These are phyloP conservation scores for Hemerocallis citrina DNA, from an alignment of 106 monocot species.

Conservation along the genomic window DNA sequence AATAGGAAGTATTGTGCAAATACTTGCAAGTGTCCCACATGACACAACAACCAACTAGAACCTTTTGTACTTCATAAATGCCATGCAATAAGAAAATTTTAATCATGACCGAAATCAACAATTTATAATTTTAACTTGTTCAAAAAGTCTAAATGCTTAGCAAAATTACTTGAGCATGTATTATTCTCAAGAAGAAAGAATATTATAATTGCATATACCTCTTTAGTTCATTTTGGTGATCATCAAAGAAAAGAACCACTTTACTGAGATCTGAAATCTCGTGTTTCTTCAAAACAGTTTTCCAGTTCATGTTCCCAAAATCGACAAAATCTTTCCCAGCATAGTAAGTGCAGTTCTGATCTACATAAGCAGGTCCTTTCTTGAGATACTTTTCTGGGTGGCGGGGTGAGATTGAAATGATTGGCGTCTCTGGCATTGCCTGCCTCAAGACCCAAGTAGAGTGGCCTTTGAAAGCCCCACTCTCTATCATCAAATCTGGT, in stretches of 20 bases:
- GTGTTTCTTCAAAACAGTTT: conserved; percentile 59
- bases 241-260: conserved; percentile 89
- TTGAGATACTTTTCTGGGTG: conserved; percentile 88
- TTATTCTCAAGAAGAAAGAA: neutral
- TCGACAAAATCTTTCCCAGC: conserved; percentile 93
- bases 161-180: neutral
- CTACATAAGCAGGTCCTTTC: conserved; percentile 95
- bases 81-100: too few species aligned
- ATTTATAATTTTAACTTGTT: too few species aligned
- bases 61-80: too few species aligned
- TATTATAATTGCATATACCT: conserved; percentile 29
- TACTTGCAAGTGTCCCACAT: too few species aligned
- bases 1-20: too few species aligned
- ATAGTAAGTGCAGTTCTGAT: conserved; percentile 89
- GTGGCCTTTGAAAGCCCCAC: conserved; percentile 94
- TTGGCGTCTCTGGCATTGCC: conserved; percentile 64
- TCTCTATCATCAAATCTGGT: conserved; percentile 90
- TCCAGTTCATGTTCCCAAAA: conserved; percentile 78
- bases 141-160: too few species aligned
- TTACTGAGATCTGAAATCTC: conserved; percentile 54
- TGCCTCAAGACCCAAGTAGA: conserved; percentile 96
- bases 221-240: conserved; percentile 97
- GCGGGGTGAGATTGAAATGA: conserved; percentile 80
- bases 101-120: too few species aligned
- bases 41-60: too few species aligned